phyloP scores from a whole-genome alignment of 345 rosid genomes.

The Dimocarpus longan region DNA sequence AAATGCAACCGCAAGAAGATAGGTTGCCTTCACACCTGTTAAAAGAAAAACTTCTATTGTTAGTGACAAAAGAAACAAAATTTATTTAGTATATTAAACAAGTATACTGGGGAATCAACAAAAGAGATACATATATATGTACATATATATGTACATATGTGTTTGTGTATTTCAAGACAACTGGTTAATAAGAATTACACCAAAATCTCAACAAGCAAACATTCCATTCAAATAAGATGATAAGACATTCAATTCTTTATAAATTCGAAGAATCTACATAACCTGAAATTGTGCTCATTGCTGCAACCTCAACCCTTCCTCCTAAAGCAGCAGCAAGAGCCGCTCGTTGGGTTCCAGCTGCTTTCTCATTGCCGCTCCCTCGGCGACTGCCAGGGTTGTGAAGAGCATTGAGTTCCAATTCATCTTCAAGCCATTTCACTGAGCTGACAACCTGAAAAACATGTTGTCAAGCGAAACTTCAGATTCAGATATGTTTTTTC shows the following conservation, averaged over 20 bases:
- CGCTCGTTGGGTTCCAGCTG: conserved; percentile 77
- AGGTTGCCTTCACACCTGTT: conserved; percentile 97
- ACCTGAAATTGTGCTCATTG: conserved; percentile 98
- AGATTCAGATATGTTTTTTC: conserved; percentile 4
- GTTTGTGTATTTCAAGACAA: not conserved
- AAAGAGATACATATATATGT: not conserved
- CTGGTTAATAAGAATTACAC: not conserved
- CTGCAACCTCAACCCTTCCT: conserved; percentile 82
- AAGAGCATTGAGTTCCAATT: conserved; percentile 95
- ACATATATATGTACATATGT: no score
- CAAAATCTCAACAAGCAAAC: not conserved
- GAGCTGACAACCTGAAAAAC: conserved; percentile 86
- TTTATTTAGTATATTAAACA: not conserved
- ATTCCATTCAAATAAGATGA: conserved; percentile 2
- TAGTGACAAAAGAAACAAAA: conserved; percentile 14
- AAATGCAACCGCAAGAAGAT: conserved; percentile 98
- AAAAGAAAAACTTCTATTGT: conserved; percentile 6
- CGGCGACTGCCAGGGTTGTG: conserved; percentile 93
- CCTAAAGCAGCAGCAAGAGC: conserved; percentile 97
- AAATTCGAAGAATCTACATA: not conserved
- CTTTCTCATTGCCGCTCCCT: conserved; percentile 95
- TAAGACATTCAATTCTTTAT: not conserved
- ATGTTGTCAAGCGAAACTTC: conserved; percentile 15
- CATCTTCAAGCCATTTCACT: conserved; percentile 99
- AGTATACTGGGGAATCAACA: not conserved